Evolutionary conservation across 179 eudicot species (phyloP), one percentile per base, ranked within the genome.

Genomic region (Silene noctiflora): DNA sequence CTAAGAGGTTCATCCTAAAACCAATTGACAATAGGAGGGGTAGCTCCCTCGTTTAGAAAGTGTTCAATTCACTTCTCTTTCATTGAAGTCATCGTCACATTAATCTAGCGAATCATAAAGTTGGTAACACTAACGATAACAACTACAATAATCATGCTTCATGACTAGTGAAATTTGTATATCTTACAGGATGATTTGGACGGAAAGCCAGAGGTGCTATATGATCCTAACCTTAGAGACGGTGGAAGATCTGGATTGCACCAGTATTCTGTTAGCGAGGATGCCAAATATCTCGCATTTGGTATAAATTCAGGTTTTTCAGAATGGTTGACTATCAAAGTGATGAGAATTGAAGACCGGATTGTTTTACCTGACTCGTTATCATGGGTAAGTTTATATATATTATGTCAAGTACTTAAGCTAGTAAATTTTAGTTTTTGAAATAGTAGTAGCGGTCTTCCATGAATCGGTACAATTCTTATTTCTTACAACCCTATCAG

Each of bases 271-370:
- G 89, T 91, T 25, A 95, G 98, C 53, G 90, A 93, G 86, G 98
- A 95, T 88, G 97, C 90, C 20, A 91, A 91, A 79, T 90, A 87
- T 82, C 73, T 95, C 79, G 98, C 92, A 2, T 95, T 89, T 81
- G 93, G 85, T 58, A 86, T 89, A 78, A 86, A 92, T 85, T 79
- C 86, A 27, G 93, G 94, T 79, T 97, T 97, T 61, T 93, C 97
- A 80, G 99, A 95, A 81, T 95, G 99, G 99, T 87, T 93, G 44
- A 91, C 94, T 17, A 85, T 95, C 59, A 91, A 90, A 87, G 96
- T 93, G 25, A 88, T 88, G 92, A 81, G 78, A 63, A 75, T 91
- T 76, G 96, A 93, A 27, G 95, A 89, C 69, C 91, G 79, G 78
- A 81, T 16, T 9, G 80, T 82, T 25, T 88, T 85, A 87, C 86